phyloP scores from a whole-genome alignment of 768 basidiomycete genomes.

The Serendipita sp. region DNA sequence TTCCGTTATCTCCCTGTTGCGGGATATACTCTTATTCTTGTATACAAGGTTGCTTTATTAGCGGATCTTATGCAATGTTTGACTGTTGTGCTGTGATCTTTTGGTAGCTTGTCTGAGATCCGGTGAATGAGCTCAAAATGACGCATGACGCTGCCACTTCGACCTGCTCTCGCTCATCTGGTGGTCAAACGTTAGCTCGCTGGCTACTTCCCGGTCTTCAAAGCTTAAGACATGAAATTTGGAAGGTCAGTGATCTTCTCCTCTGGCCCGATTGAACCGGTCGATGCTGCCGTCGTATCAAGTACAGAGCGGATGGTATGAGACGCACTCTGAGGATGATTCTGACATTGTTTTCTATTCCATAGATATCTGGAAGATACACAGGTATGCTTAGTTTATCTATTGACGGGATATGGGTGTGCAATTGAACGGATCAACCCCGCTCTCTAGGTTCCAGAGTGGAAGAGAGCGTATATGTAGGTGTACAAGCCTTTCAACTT shows the following conservation, averaged over 20 bases:
- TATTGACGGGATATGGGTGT: not conserved
- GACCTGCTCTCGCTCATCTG: not conserved
- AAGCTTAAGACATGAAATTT: constrained; percentile 34
- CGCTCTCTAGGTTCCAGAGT: constrained; percentile 45
- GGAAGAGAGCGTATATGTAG: constrained; percentile 54
- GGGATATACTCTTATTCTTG: too few species aligned
- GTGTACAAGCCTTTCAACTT: constrained; percentile 10
- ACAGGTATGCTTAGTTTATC: constrained; percentile 27
- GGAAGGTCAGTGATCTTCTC: constrained; percentile 26
- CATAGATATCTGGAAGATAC: constrained; percentile 52
- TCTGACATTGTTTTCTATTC: not conserved
- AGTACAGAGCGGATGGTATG: not conserved
- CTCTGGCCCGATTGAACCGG: not conserved
- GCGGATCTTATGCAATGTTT: too few species aligned
- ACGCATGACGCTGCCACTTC: not conserved
- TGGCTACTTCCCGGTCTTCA: too few species aligned
- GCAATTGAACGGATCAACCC: not conserved
- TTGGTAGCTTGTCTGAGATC: too few species aligned
- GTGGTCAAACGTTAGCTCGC: too few species aligned
- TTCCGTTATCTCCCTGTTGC: too few species aligned
- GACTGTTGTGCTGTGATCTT: too few species aligned
- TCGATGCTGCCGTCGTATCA: not conserved
- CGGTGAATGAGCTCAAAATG: too few species aligned
- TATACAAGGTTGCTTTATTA: too few species aligned
- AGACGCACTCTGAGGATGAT: constrained; percentile 3